Evolutionary conservation across 1,284 basidiomycete species (phyloP).

Genomic region (Polyporus tsugae): DNA sequence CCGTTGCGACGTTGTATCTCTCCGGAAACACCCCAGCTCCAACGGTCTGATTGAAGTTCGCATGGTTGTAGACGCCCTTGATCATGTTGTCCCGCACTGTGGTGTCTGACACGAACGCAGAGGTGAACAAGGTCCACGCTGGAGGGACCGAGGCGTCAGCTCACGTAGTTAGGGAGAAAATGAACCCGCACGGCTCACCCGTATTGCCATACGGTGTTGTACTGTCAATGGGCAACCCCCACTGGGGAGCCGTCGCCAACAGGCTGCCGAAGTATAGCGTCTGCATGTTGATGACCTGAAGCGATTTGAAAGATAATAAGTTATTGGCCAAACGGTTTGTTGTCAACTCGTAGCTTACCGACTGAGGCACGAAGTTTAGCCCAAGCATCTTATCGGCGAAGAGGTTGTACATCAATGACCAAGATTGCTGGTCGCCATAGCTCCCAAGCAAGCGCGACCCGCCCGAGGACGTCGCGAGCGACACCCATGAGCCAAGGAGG

Average conservation of each 20-base stretch:
- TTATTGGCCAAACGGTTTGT: not conserved
- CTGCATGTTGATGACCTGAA: constrained; percentile 21
- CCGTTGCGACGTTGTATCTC: constrained; percentile 29
- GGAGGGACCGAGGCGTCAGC: no score
- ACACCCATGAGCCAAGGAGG: constrained; percentile 36
- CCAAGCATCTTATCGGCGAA: constrained; percentile 67
- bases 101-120: constrained; percentile 33
- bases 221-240: constrained; percentile 34
- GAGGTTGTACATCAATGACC: constrained; percentile 72
- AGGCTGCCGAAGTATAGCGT: constrained; percentile 24
- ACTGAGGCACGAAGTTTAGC: constrained; percentile 31
- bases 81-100: constrained; percentile 34
- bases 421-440: constrained; percentile 57
- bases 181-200: constrained; percentile 11
- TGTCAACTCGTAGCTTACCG: constrained; percentile 24
- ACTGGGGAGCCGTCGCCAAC: constrained; percentile 14
- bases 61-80: constrained; percentile 33
- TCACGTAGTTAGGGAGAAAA: not conserved
- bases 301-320: not conserved
- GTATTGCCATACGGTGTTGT: constrained; percentile 20
- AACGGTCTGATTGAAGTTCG: constrained; percentile 32
- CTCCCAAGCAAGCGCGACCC: constrained; percentile 46
- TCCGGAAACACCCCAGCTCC: constrained; percentile 32
- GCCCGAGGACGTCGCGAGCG: constrained; percentile 46
- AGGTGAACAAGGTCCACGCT: constrained; percentile 40